phyloP scores from a whole-genome alignment of 23 red algal genomes.

The Gracilaria domingensis region DNA sequence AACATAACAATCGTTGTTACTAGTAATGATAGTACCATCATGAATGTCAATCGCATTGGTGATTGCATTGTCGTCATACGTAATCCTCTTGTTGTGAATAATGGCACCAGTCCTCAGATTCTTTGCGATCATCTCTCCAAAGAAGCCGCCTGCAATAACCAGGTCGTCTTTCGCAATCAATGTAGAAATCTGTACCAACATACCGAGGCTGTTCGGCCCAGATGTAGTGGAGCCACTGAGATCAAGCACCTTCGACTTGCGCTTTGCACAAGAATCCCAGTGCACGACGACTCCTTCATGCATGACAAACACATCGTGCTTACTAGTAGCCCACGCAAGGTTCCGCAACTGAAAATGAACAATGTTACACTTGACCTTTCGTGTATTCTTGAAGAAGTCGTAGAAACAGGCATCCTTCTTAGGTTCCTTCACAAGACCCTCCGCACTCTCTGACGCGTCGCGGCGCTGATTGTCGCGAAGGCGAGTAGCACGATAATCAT shows the following conservation, averaged over 20 bases:
- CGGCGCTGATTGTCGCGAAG: slow-evolving; percentile 56
- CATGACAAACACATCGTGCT: slow-evolving; percentile 85
- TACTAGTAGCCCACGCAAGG: slow-evolving; percentile 86
- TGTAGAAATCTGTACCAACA: slow-evolving; percentile 77
- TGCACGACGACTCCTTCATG: slow-evolving; percentile 74
- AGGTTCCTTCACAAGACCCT: slow-evolving; percentile 24
- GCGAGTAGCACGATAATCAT: slow-evolving; percentile 73
- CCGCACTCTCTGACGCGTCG: slow-evolving; percentile 17
- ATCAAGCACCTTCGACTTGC: slow-evolving; percentile 69
- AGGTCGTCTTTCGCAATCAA: slow-evolving; percentile 67
- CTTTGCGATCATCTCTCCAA: slow-evolving; percentile 81
- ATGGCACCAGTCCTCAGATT: slow-evolving; percentile 61
- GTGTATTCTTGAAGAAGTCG: slow-evolving; percentile 78
- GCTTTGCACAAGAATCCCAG: slow-evolving; percentile 77
- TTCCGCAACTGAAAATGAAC: slow-evolving; percentile 96
- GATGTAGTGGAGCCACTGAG: slow-evolving; percentile 59
- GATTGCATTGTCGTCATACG: slow-evolving; percentile 92
- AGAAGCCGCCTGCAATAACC: slow-evolving; percentile 81
- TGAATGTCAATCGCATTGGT: slow-evolving; percentile 91
- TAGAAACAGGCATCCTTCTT: slow-evolving; percentile 43
- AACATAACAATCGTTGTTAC: slow-evolving; percentile 86
- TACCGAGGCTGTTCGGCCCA: slow-evolving; percentile 47
- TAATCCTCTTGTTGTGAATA: slow-evolving; percentile 73
- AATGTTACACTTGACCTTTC: slow-evolving; percentile 85
- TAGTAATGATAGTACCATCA: slow-evolving; percentile 65